Evolutionary conservation across 306 rosid species (phyloP), one percentile per base, ranked within the genome.

Genomic region (Prunus armeniaca): DNA sequence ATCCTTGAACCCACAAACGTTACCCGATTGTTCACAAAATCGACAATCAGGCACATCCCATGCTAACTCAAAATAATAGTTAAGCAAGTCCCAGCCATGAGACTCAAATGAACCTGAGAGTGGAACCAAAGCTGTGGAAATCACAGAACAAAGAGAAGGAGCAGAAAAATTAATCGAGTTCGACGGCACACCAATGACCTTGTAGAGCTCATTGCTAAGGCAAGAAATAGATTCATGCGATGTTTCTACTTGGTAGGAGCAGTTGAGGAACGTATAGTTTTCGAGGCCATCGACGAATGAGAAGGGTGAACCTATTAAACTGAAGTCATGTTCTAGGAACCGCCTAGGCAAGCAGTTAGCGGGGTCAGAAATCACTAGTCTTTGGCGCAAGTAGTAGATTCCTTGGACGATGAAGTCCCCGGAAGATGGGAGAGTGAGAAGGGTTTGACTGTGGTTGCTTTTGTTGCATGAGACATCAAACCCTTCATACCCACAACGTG

Each of bases 31-130:
- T 57, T 47, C 79, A 78, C 93, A 88, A 0, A 2, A 19, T 2
- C 57, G 46, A 69, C 92, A 88, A 7, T 30, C 12, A 2, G 96
- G 92, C 12, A 25, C 27, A 9, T 15, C 20, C 96, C 96, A 90
- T 4, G 50, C 38, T 83, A 90, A 78, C 50, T 3, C 14, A 11
- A 85, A 12, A 78, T 64, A 80, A 0, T 38, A 38, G 43, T 7
- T 3, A 62, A 51, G 56, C 9, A 51, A 0, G 1, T 13, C 14
- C 56, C 43, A 7, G 43, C 8, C 41, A 34, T 38, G 9, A 1
- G 43, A 7, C 20, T 38, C 56, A 51, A 14, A 60, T 20, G 80
- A 72, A 55, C 9, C 43, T 25, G 84, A 38, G 43, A 38, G 5
- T 2, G 88, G 91, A 17, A 82, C 82, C 47, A 28, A 3, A 47